Percentiles rank a stretch among this genome's conserved stretches.
Evolutionary conservation across 352 stramenopile species (phyloP).

Genomic region (Peronospora farinosa): DNA sequence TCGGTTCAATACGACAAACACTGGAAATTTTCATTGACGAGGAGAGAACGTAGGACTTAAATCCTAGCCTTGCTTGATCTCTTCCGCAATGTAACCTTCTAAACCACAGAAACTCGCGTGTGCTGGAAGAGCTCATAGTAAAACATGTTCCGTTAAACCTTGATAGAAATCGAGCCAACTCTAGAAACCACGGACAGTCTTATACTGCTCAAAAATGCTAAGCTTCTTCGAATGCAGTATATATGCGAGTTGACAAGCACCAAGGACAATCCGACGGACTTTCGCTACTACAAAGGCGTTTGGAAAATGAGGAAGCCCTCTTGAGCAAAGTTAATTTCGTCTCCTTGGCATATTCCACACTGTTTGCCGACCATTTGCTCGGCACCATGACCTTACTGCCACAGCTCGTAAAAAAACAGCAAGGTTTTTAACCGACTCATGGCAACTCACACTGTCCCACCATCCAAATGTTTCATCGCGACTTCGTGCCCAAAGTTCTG

Average conservation of each 20-base stretch:
- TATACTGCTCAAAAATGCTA: conserved; percentile 13
- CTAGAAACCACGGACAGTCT: conserved; percentile 9
- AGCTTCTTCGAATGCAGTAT: conserved; percentile 22
- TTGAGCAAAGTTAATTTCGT: conserved; percentile 37
- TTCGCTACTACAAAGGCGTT: conserved; percentile 46
- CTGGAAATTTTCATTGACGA: conserved; percentile 28
- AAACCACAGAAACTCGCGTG: conserved; percentile 32
- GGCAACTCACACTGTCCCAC: conserved; percentile 27
- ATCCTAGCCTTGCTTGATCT: conserved; percentile 23
- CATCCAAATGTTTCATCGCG: conserved; percentile 32
- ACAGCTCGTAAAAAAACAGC: conserved; percentile 52
- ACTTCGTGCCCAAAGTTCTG: conserved; percentile 41
- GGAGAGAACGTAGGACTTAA: conserved; percentile 34
- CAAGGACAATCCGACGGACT: conserved; percentile 42
- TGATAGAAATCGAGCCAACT: conserved; percentile 11
- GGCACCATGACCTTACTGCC: conserved; percentile 24
- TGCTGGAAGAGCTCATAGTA: conserved; percentile 20
- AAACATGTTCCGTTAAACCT: conserved; percentile 19
- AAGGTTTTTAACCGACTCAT: conserved; percentile 38
- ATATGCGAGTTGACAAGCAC: conserved; percentile 35
- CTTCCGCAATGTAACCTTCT: conserved; percentile 42
- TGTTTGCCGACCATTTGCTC: conserved; percentile 17
- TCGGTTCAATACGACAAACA: conserved; percentile 19
- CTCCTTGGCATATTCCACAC: conserved; percentile 34
- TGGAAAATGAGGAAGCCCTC: conserved; percentile 31